These are phyloP conservation scores for Medicago truncatula DNA, from an alignment of 306 rosid genomes.

Conservation along the genomic window DNA sequence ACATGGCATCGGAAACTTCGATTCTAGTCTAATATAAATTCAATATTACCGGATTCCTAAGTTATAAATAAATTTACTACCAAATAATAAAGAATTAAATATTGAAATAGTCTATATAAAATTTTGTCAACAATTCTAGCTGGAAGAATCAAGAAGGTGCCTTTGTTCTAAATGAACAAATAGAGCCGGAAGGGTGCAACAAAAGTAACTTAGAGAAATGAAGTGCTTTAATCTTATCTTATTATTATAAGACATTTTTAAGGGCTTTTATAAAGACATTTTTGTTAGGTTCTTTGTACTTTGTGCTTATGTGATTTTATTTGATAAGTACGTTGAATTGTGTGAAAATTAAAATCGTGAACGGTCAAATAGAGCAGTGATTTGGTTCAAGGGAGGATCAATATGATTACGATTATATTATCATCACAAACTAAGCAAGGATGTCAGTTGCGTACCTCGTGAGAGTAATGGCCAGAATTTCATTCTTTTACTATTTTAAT, in stretches of 20 bases:
- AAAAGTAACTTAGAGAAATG: constrained; percentile 1
- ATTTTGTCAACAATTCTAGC: too few species aligned
- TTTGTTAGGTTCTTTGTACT: not conserved
- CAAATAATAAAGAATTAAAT: not conserved
- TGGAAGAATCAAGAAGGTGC: too few species aligned
- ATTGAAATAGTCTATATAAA: not conserved
- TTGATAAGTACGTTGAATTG: not conserved
- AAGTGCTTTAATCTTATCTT: not conserved
- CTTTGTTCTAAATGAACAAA: not conserved
- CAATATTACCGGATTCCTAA: constrained; percentile 33
- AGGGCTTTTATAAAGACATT: too few species aligned
- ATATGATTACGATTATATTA: too few species aligned
- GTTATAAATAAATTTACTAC: constrained; percentile 6
- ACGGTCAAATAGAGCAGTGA: not conserved
- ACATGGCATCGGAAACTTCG: constrained; percentile 42
- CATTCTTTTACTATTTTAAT: not conserved
- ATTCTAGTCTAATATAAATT: constrained; percentile 14
- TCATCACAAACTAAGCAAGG: too few species aligned
- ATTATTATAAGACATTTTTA: too few species aligned
- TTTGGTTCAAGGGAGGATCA: not conserved
- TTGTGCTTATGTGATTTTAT: not conserved
- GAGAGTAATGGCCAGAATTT: too few species aligned
- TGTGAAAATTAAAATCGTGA: not conserved
- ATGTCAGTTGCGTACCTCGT: too few species aligned
- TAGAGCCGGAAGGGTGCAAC: not conserved